Conservation (phyloP, 768 basidiomycete species). For the Terana coerulea region DNA sequence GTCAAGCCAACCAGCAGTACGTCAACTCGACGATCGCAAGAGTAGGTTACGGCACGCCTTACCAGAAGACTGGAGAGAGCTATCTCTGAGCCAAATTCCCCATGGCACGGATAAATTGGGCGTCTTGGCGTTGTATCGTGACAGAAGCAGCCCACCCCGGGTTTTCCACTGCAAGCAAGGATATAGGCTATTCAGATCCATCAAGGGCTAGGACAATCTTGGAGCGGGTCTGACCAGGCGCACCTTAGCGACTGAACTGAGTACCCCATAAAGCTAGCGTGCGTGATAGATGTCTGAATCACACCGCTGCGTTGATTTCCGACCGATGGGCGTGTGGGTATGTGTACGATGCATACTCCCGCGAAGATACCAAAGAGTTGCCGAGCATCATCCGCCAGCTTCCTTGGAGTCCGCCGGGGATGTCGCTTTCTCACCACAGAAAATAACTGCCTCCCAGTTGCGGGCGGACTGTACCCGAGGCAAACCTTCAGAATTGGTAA, state of each 20-base stretch:
- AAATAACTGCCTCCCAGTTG: neutral
- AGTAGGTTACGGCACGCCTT: neutral
- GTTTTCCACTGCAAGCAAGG: neutral
- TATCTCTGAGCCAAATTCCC: slow-evolving; percentile 2
- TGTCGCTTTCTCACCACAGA: too few species aligned
- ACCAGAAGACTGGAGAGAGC: neutral
- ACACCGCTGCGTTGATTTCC: neutral
- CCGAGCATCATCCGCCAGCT: slow-evolving; percentile 22
- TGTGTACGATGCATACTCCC: slow-evolving; percentile 10
- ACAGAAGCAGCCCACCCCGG: slow-evolving; percentile 1
- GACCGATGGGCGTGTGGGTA: slow-evolving; percentile 5
- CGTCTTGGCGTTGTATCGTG: slow-evolving; percentile 1
- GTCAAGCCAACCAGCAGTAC: too few species aligned
- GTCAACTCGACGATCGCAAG: slow-evolving; percentile 4
- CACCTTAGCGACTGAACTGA: slow-evolving; percentile 9
- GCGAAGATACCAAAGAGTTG: slow-evolving; percentile 15
- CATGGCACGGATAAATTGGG: slow-evolving; percentile 10
- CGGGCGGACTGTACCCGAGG: neutral
- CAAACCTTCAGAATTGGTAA: neutral
- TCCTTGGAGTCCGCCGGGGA: too few species aligned
- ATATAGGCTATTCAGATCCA: slow-evolving; percentile 2
- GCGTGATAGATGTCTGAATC: slow-evolving; percentile 1
- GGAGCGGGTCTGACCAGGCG: neutral
- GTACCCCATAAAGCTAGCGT: neutral
- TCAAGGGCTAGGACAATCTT: neutral